These are phyloP conservation scores for Lepidium africanum DNA, from an alignment of 345 rosid species.

Conservation along the genomic window DNA sequence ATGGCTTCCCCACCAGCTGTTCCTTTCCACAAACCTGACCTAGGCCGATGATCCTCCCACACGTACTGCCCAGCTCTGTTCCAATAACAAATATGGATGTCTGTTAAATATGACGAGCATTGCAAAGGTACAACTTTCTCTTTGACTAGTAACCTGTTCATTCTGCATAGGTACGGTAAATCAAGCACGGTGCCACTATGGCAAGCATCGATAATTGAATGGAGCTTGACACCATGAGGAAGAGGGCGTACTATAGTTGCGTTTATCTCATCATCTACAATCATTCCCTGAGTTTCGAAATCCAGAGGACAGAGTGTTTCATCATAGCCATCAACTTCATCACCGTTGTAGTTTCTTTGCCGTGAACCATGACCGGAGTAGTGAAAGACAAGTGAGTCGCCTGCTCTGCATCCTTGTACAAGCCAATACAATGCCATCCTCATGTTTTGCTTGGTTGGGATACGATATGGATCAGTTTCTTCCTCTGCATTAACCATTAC, in stretches of 20 bases:
- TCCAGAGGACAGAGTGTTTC: slow-evolving; percentile 86
- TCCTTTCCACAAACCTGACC: slow-evolving; percentile 76
- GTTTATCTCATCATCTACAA: slow-evolving; percentile 85
- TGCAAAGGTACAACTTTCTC: not conserved
- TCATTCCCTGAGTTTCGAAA: slow-evolving; percentile 95
- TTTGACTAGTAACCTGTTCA: slow-evolving; percentile 45
- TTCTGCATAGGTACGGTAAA: slow-evolving; percentile 76
- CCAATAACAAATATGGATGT: not conserved
- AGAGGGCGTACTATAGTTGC: slow-evolving; percentile 68
- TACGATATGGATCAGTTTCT: slow-evolving; percentile 66
- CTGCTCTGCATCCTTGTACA: slow-evolving; percentile 80
- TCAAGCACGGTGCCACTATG: slow-evolving; percentile 88
- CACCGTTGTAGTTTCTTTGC: slow-evolving; percentile 67
- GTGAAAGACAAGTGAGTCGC: slow-evolving; percentile 84
- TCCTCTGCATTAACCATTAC: slow-evolving; percentile 51
- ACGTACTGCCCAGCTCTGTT: slow-evolving; percentile 55
- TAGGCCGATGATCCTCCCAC: slow-evolving; percentile 92
- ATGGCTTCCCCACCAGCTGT: slow-evolving; percentile 86
- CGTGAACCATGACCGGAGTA: slow-evolving; percentile 85
- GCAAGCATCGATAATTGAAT: slow-evolving; percentile 77
- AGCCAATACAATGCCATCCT: slow-evolving; percentile 90
- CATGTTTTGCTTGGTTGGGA: slow-evolving; percentile 66
- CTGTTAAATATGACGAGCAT: not conserved
- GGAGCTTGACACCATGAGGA: slow-evolving; percentile 68
- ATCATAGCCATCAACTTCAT: slow-evolving; percentile 82